Evolutionary conservation across 1,284 basidiomycete genomes (phyloP).

Genomic region (Athelia psychrophila): DNA sequence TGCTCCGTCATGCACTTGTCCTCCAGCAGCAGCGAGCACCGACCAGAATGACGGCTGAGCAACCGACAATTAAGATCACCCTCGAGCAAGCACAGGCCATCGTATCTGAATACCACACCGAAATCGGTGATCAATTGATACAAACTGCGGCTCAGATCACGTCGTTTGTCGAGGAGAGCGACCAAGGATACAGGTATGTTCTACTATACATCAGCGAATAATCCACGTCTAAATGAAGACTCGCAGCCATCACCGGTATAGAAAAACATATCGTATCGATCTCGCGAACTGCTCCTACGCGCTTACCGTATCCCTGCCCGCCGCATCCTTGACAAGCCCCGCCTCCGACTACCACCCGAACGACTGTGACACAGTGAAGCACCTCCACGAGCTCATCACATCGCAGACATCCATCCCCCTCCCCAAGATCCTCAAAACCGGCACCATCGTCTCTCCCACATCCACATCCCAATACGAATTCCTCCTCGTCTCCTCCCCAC

Average conservation of each 20-base stretch:
- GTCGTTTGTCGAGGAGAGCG: not conserved
- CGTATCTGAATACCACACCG: not conserved
- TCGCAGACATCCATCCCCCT: conserved; percentile 38
- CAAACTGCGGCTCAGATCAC: not conserved
- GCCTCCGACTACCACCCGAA: conserved; percentile 25
- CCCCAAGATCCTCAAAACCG: conserved; percentile 30
- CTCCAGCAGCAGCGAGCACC: not conserved
- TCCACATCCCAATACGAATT: conserved; percentile 38
- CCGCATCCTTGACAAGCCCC: conserved; percentile 22
- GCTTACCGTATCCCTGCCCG: conserved; percentile 32
- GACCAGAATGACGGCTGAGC: no score
- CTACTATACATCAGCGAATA: not conserved
- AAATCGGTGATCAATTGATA: not conserved
- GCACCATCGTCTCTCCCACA: conserved; percentile 31
- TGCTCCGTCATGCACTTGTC: no score
- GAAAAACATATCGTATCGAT: conserved; percentile 33
- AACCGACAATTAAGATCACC: not conserved
- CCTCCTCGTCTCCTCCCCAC: conserved; percentile 35
- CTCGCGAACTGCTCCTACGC: conserved; percentile 17
- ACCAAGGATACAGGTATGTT: not conserved
- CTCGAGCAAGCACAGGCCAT: not conserved
- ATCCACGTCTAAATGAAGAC: not conserved
- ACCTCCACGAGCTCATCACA: conserved; percentile 31
- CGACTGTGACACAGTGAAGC: conserved; percentile 26
- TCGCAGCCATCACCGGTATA: conserved; percentile 19